Evolutionary conservation across 2,329 filamentous ascomycete genomes (phyloP).

Genomic region (Colletotrichum sp.): DNA sequence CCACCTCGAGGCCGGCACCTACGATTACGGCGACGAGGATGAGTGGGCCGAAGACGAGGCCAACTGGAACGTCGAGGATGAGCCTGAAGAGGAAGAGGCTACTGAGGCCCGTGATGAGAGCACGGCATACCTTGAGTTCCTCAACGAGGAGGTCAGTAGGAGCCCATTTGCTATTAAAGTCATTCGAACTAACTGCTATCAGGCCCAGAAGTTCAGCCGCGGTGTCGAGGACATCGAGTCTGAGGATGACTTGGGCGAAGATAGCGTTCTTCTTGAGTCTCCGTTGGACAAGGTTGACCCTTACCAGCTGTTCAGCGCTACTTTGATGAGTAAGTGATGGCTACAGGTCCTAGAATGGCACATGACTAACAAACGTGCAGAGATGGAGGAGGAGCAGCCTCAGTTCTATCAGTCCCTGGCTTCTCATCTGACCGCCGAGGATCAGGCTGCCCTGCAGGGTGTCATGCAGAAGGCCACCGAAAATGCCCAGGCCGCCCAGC

Average conservation of each 20-base stretch:
- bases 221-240: constrained; percentile 69
- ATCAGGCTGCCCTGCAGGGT: constrained; percentile 79
- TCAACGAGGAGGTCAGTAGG: constrained; percentile 80
- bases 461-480: constrained; percentile 71
- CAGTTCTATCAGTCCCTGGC: constrained; percentile 85
- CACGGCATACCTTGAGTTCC: constrained; percentile 92
- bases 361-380: constrained; percentile 49
- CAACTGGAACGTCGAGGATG: constrained; percentile 79
- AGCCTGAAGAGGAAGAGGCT: constrained; percentile 68
- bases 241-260: constrained; percentile 89
- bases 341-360: not conserved
- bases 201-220: constrained; percentile 84
- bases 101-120: constrained; percentile 85
- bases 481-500: constrained; percentile 39
- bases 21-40: constrained; percentile 74
- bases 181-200: constrained; percentile 25
- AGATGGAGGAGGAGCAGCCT: constrained; percentile 88
- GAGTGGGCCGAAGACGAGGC: constrained; percentile 84
- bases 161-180: not conserved
- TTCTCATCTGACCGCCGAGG: constrained; percentile 77
- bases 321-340: constrained; percentile 75
- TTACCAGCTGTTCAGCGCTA: constrained; percentile 85
- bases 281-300: constrained; percentile 95
- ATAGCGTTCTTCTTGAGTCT: constrained; percentile 90
- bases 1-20: constrained; percentile 65